Evolutionary conservation across 2,329 filamentous ascomycete genomes (phyloP).

Genomic region (Ophiostoma pallidulum): DNA sequence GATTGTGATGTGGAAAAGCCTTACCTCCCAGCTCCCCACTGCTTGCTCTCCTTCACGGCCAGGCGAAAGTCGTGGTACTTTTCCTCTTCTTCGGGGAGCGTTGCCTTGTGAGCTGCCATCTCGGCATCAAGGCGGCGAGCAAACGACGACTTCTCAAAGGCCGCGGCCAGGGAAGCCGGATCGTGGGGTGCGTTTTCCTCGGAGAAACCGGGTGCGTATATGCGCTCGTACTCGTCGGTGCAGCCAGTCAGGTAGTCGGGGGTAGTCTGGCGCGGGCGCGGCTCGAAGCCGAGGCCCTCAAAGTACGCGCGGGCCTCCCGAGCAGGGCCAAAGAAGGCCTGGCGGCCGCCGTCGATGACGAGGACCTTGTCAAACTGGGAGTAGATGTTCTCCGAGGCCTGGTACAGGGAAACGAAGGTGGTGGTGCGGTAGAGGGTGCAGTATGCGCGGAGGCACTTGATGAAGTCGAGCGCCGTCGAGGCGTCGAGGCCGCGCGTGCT

Average conservation of each 20-base stretch:
- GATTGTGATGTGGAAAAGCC: no score
- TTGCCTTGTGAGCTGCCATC: conserved; percentile 59
- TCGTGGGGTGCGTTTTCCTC: conserved; percentile 58
- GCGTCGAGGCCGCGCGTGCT: conserved; percentile 47
- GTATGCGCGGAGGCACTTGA: conserved; percentile 60
- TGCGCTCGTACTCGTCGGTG: conserved; percentile 74
- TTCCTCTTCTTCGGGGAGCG: conserved; percentile 53
- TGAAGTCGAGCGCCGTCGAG: conserved; percentile 45
- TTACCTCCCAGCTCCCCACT: conserved; percentile 46
- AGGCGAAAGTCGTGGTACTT: conserved; percentile 66
- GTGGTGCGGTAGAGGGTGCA: conserved; percentile 77
- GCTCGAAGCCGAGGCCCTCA: conserved; percentile 63
- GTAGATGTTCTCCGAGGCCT: conserved; percentile 76
- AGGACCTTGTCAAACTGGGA: conserved; percentile 74
- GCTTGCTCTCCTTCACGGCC: conserved; percentile 71
- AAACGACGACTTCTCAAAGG: conserved; percentile 58
- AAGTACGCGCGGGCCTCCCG: conserved; percentile 64
- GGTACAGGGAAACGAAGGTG: conserved; percentile 79
- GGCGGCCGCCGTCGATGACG: conserved; percentile 65
- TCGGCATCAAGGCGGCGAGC: conserved; percentile 50
- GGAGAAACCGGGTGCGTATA: conserved; percentile 60
- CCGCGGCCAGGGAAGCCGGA: conserved; percentile 55
- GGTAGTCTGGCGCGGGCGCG: conserved; percentile 67
- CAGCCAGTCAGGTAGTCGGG: conserved; percentile 76
- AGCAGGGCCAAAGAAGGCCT: conserved; percentile 66